Evolutionary conservation across 208 protist species (phyloP).

Genomic region (Blechomonas ayalai): DNA sequence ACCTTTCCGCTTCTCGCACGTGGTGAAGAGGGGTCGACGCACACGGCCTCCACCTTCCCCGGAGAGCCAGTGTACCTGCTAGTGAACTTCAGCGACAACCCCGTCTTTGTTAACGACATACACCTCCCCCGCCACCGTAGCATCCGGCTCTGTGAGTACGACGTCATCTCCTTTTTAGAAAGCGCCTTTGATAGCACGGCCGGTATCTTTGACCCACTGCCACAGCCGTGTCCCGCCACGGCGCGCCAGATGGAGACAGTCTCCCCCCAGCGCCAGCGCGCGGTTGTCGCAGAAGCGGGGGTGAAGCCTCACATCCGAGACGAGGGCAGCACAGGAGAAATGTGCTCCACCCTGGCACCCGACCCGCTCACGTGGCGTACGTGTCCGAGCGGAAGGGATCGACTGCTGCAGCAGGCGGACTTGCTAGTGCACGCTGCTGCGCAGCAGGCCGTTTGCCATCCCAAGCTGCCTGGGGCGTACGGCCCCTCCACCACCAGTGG

Average conservation of each 20-base stretch:
- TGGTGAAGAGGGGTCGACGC: background rate
- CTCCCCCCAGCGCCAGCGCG: background rate
- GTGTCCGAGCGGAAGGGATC: no score
- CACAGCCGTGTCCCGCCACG: no score
- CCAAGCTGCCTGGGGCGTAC: no score
- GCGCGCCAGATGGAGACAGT: background rate
- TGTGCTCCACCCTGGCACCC: no score
- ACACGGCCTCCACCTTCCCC: slow-evolving; percentile 10
- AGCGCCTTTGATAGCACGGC: slow-evolving; percentile 58
- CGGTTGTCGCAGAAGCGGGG: background rate
- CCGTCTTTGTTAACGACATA: slow-evolving; percentile 40
- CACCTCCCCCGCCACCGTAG: slow-evolving; percentile 26
- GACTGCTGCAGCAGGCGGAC: no score
- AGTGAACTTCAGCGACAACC: slow-evolving; percentile 65
- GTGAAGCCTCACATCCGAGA: background rate
- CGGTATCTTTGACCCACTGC: slow-evolving; percentile 38
- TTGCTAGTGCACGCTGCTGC: no score
- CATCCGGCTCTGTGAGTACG: slow-evolving; percentile 34
- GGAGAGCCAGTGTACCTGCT: slow-evolving; percentile 52
- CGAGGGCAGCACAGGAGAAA: slow-evolving; percentile 1
- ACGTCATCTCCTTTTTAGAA: slow-evolving; percentile 74
- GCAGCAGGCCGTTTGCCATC: no score
- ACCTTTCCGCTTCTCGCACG: no score
- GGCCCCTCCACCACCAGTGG: no score
- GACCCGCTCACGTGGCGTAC: no score